phyloP scores from a whole-genome alignment of 2,329 filamentous ascomycete genomes.

The Coleophoma crateriformis region DNA sequence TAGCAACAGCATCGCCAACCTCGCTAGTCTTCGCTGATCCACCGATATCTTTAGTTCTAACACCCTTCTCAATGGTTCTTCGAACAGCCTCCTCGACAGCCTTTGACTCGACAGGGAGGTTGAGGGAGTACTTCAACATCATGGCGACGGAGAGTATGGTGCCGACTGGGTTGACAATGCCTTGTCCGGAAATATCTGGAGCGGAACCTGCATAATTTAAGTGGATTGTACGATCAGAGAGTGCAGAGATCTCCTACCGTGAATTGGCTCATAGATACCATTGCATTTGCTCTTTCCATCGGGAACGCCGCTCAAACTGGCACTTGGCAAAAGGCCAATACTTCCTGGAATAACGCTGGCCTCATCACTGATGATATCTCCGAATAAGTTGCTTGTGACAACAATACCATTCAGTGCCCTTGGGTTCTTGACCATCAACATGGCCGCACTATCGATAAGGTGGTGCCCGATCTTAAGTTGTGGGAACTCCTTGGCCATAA shows the following conservation, averaged over 20 bases:
- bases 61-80: conserved; percentile 70
- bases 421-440: conserved; percentile 96
- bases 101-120: conserved; percentile 69
- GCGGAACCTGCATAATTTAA: conserved; percentile 58
- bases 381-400: conserved; percentile 90
- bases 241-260: conserved; percentile 54
- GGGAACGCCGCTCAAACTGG: conserved; percentile 79
- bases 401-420: conserved; percentile 82
- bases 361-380: conserved; percentile 94
- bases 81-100: conserved; percentile 78
- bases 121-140: conserved; percentile 92
- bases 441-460: conserved; percentile 92
- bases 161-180: conserved; percentile 87
- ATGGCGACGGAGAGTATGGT: conserved; percentile 90
- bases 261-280: conserved; percentile 96
- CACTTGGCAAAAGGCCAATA: conserved; percentile 82
- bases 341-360: conserved; percentile 90
- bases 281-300: conserved; percentile 82
- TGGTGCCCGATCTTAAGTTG: conserved; percentile 80
- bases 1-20: conserved; percentile 77
- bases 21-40: conserved; percentile 68
- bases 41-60: conserved; percentile 80
- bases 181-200: conserved; percentile 87
- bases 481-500: conserved; percentile 85
- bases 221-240: conserved; percentile 1